Evolutionary conservation across 805 yeast species (phyloP), one percentile per base, ranked within the genome.

Genomic region (Wickerhamomyces pijperi): DNA sequence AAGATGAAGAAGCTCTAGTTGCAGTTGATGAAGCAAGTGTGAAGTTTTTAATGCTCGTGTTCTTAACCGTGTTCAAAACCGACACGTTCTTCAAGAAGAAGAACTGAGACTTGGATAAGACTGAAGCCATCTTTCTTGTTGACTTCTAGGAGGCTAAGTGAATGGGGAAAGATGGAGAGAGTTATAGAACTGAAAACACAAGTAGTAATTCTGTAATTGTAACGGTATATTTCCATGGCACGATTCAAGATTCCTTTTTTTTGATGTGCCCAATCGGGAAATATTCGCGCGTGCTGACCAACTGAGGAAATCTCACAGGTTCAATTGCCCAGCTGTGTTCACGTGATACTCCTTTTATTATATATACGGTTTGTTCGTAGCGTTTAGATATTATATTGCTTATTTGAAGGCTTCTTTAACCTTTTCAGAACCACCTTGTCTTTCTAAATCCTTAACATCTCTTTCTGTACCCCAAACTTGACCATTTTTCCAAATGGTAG

Each of bases 401-500:
- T 25, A 25, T 8, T 25, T 25, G 29, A 25, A 25, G 29, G 29
- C 29, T 25, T 25, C 29, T 14, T 25, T 25, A 13, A 25, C 29
- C 29, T 25, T 25, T 9, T 25, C 29, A n/a, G n/a, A n/a, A 12
- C n/a, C n/a, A 13, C 29, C 29, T 25, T 25, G 29, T 7, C 50
- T 46, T 38, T 47, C 52, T 35, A 51, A 44, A 29, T 32, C 34
- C 42, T 65, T 63, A 44, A 74, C 56, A 35, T 68, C 67, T 40
- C 58, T 58, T 45, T 77, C 83, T 17, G 72, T 72, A 29, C 84
- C 85, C 49, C 76, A 72, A 44, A 59, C 65, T 46, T 70, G 58
- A 19, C 82, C 80, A 36, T 73, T 66, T 55, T 76, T 68, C 56
- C 76, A 80, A 11, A 78, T 67, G 14, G 81, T 72, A 15, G 87